Evolutionary conservation across 306 rosid species (phyloP), one percentile per base, ranked within the genome.

Genomic region (Vicia villosa): DNA sequence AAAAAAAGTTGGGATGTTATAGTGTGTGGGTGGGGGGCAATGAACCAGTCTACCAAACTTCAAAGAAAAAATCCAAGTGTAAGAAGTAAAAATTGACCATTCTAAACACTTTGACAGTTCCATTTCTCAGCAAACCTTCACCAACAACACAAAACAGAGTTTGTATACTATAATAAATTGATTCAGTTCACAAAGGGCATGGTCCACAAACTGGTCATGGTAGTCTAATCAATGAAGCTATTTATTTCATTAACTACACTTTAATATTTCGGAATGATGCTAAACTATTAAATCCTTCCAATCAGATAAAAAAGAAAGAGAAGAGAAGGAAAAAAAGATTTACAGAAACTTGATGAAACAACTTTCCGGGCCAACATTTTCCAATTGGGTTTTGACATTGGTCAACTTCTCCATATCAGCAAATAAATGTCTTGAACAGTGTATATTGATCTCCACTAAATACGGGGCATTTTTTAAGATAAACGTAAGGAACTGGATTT

Each of bases 401-500:
- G 0, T 36, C 17, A 40, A 42, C 76, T 77, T 62, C 58, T 61
- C 20, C 30, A 13, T 28, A 61, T 69, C 47, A 41, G 60, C 22
- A 9, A 8, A 41, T 40, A 76, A 51, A 14, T 24, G 10, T 19
- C 63, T 24, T 3, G 40, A 43, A 41, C 66, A 61, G 21, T 12
- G 30, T 60, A 77, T 13, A 38, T 5, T 3, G 40, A 69, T 63
- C 52, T 70, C 15, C 66, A 14, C 7, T 52, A 77, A 69, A 69
- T 26, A 36, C 30, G 34, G 55, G 28, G 80, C 41, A 50, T 62
- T 69, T 11, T 63, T 6, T 32, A 52, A 42, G 61, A 77, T 5
- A 76, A 69, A 51, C 5, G 2, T 60, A 2, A 77, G 52, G 59
- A 51, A 69, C 14, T 51, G 30, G 19, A 76, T 61, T 52, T 76